These are phyloP conservation scores for Hyphopichia pseudoburtonii DNA, from an alignment of 1,139 yeast species.

Conservation along the genomic window DNA sequence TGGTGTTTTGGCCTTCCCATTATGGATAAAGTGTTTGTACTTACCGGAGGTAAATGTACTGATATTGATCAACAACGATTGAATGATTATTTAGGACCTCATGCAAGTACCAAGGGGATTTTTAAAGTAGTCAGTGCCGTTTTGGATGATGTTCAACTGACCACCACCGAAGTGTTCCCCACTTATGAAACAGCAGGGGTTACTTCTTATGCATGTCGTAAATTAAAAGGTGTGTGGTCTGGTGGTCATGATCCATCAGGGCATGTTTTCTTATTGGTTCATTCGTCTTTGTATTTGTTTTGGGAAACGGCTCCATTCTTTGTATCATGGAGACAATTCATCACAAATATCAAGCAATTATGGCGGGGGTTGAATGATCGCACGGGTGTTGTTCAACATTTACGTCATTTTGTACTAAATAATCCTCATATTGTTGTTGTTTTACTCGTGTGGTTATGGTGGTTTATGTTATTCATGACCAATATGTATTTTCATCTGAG, in stretches of 20 bases:
- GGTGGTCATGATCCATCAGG: conserved; percentile 99
- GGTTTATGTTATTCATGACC: conserved; percentile 88
- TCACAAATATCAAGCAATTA: conserved; percentile 3
- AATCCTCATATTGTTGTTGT: conserved; percentile 48
- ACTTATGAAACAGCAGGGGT: conserved; percentile 21
- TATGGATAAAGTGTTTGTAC: conserved; percentile 80
- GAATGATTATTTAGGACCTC: background rate
- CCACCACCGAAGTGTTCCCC: background rate
- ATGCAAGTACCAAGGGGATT: conserved; percentile 7
- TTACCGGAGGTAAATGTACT: conserved; percentile 83
- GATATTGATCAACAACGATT: conserved; percentile 14
- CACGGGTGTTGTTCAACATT: background rate
- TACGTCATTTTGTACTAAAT: conserved; percentile 19
- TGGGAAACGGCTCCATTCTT: conserved; percentile 58
- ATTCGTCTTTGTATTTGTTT: conserved; percentile 68
- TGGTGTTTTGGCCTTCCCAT: conserved; percentile 87
- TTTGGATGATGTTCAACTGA: background rate
- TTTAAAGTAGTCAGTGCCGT: conserved; percentile 2
- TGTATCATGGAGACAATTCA: conserved; percentile 19
- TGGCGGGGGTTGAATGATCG: conserved; percentile 2
- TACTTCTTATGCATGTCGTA: conserved; percentile 57
- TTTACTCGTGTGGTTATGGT: conserved; percentile 60
- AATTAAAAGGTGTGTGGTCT: conserved; percentile 68
- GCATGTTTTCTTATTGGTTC: conserved; percentile 78
- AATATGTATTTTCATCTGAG: conserved; percentile 82